Percentiles rank a stretch among this genome's conserved stretches.
These are phyloP conservation scores for Populus hybrid DNA, from an alignment of 441 rosid species.

Conservation along the genomic window DNA sequence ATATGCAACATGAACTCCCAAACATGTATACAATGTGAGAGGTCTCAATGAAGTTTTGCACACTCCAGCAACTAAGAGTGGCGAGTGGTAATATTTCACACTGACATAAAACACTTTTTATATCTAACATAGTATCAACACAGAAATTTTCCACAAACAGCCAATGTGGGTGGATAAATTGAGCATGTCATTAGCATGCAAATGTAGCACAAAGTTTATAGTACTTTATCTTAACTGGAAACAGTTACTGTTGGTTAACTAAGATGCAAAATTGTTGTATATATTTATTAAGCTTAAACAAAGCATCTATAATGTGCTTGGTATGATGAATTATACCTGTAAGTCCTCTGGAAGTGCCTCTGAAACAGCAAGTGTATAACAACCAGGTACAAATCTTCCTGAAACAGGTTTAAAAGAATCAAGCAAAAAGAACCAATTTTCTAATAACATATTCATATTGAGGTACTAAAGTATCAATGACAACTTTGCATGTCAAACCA, in stretches of 20 bases:
- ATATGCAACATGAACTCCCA: not conserved
- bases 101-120: not conserved
- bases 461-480: not conserved
- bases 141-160: not conserved
- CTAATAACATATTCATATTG: not conserved
- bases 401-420: slow-evolving; percentile 14
- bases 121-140: not conserved
- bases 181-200: not conserved
- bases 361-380: slow-evolving; percentile 93
- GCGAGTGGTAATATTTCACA: not conserved
- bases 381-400: slow-evolving; percentile 91
- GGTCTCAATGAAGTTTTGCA: not conserved
- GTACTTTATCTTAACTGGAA: not conserved
- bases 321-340: slow-evolving; percentile 47
- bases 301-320: not conserved
- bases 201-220: not conserved
- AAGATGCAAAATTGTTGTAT: not conserved
- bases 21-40: not conserved
- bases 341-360: slow-evolving; percentile 86
- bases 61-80: not conserved
- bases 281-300: not conserved
- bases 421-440: not conserved
- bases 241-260: not conserved
- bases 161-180: not conserved
- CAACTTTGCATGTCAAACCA: not conserved